phyloP scores from a whole-genome alignment of 371 early-diverging fungal species.

The Haplosporangium sp. region DNA sequence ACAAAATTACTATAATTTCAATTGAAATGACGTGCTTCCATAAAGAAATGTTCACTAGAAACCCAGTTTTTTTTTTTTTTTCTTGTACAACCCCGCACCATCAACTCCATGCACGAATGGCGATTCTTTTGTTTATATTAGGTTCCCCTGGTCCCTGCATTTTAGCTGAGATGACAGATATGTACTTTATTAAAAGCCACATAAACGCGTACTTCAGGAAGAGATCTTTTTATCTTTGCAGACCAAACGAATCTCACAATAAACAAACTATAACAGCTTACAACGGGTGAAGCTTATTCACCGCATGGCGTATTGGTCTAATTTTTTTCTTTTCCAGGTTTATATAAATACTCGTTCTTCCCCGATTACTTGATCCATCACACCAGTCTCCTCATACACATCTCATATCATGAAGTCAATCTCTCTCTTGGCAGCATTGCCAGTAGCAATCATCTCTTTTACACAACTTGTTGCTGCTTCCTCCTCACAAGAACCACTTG shows the following conservation, averaged over 20 bases:
- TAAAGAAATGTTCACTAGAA: background rate
- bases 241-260: too few species aligned
- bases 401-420: slow-evolving; percentile 24
- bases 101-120: background rate
- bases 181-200: too few species aligned
- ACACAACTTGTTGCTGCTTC: slow-evolving; percentile 22
- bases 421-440: slow-evolving; percentile 22
- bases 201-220: too few species aligned
- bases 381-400: background rate
- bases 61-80: too few species aligned
- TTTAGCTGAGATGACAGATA: too few species aligned
- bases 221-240: background rate
- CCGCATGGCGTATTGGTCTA: too few species aligned
- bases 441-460: slow-evolving; percentile 30
- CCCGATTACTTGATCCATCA: background rate
- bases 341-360: too few species aligned
- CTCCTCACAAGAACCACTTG: slow-evolving; percentile 10
- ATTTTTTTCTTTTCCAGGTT: too few species aligned
- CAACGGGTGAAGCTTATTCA: too few species aligned
- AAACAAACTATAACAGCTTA: too few species aligned
- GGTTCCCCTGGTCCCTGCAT: too few species aligned
- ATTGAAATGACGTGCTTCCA: background rate
- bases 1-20: background rate
- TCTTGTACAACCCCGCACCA: too few species aligned
- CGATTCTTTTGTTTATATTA: background rate